Base-by-base conservation (phyloP, 768 basidiomycete species). In the Boletus rubroflammeus region DNA sequence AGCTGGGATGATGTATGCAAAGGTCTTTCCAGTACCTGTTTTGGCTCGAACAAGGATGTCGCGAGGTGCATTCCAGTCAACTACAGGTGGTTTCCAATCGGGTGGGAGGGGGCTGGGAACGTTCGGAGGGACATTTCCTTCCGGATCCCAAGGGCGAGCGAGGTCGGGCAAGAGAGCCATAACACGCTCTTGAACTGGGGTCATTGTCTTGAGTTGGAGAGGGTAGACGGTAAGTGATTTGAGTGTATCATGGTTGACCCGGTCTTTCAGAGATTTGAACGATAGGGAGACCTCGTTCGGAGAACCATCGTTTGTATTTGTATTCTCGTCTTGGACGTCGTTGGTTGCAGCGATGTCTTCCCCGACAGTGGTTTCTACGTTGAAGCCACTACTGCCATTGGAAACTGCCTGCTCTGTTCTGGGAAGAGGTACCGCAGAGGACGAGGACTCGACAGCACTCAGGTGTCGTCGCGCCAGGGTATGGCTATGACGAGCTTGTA, bases 11-110 rank as follows among this genome's bases (percentile, higher is more conserved):
- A 97, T 81, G 76, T 94, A 96, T 0, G 84, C 91, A 32, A 93
- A 73, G 0, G 92, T 95, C 72, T 95, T 96, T 31, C 91, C 93
- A 0, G 92, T 93, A 28, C 93, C 91, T 0, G 93, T 93, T 67
- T 85, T 88, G 5, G 93, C 89, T 66, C 90, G 86, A 52, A 95
- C 91, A 42, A 96, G 76, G 23, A 95, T 69, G 67, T 98, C 93
- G 6, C 86, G 81, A 10, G 68, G 54, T 8, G 57, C 38, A 9
- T 54, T 54, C 11, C 59, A 36, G 35, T 63, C 50, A 14, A 56
- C 5, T 2, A 14, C 19, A 8, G 53, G 43, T 21, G 50, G 47
- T n/a, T 47, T 41, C 46, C 35, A 47, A 9, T 39, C 17, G n/a
- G 40, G 36, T 15, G 47, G 23, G 25, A 52, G 39, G 15, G 45